A percentile compares a stretch with the other conserved stretches of the same genome.
phyloP scores from a whole-genome alignment of 1,139 yeast genomes.

The Yamadazyma diddensiae region DNA sequence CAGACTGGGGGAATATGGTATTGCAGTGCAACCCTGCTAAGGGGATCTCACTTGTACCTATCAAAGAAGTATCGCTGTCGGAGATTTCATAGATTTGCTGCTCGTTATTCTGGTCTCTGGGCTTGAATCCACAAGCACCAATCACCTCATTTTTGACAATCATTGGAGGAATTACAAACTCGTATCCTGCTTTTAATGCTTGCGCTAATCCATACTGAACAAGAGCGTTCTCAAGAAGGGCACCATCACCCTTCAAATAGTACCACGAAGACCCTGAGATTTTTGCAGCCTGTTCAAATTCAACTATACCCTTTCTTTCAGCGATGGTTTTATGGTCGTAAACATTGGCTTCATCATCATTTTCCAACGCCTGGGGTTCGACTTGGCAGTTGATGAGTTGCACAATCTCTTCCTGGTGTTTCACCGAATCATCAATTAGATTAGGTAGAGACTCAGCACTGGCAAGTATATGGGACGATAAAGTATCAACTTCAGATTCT shows the following conservation, averaged over 20 bases:
- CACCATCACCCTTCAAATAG: conserved; percentile 82
- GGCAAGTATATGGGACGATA: conserved; percentile 28
- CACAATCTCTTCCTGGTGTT: conserved; percentile 37
- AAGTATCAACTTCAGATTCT: conserved; percentile 27
- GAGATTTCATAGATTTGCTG: conserved; percentile 74
- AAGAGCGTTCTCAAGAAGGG: conserved; percentile 84
- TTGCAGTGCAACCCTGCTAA: conserved; percentile 67
- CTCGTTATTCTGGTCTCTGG: conserved; percentile 85
- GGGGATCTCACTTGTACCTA: conserved; percentile 97
- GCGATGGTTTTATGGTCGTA: conserved; percentile 71
- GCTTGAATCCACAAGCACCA: conserved; percentile 91
- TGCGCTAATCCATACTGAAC: conserved; percentile 69
- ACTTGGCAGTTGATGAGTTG: conserved; percentile 45
- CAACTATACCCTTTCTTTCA: conserved; percentile 58
- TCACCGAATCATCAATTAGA: conserved; percentile 51
- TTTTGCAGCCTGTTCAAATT: conserved; percentile 67
- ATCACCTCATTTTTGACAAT: conserved; percentile 77
- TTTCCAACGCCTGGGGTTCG: conserved; percentile 13
- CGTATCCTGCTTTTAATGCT: conserved; percentile 69
- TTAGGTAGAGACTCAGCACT: conserved; percentile 67
- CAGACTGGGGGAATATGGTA: conserved; percentile 18
- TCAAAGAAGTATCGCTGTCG: conserved; percentile 57
- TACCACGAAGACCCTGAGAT: conserved; percentile 90
- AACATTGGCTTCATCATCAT: conserved; percentile 19
- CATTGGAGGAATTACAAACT: conserved; percentile 78